A percentile compares a stretch with the other conserved stretches of the same genome.
These are phyloP conservation scores for Trichomonas tenax DNA, from an alignment of 208 protist species.

Conservation along the genomic window DNA sequence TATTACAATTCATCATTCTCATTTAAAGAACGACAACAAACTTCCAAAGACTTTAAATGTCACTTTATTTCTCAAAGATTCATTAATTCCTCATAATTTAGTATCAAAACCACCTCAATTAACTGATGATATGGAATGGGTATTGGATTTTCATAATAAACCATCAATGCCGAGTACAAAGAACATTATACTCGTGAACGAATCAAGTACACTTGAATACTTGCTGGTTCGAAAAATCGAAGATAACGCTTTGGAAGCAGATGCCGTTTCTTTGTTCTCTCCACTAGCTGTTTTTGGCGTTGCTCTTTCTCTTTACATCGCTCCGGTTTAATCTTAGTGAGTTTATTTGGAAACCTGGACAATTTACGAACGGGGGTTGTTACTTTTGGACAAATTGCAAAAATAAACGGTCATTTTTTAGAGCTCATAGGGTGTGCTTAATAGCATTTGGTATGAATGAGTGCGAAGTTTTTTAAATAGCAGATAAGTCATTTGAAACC, in stretches of 20 bases:
- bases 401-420: too few species aligned
- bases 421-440: too few species aligned
- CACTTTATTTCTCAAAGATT: background rate
- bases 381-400: too few species aligned
- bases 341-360: too few species aligned
- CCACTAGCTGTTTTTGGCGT: background rate
- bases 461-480: too few species aligned
- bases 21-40: background rate
- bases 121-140: background rate
- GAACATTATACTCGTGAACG: background rate
- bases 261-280: background rate
- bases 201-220: background rate
- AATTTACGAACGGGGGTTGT: too few species aligned
- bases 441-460: too few species aligned
- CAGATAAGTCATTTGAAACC: too few species aligned
- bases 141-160: background rate
- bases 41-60: background rate
- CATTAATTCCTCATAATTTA: background rate
- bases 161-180: background rate
- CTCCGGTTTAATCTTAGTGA: background rate
- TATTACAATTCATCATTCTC: background rate
- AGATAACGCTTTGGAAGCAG: background rate
- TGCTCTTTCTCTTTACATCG: background rate
- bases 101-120: background rate
- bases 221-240: background rate